Evolutionary conservation across 345 rosid genomes (phyloP).

Genomic region (Hevea brasiliensis): DNA sequence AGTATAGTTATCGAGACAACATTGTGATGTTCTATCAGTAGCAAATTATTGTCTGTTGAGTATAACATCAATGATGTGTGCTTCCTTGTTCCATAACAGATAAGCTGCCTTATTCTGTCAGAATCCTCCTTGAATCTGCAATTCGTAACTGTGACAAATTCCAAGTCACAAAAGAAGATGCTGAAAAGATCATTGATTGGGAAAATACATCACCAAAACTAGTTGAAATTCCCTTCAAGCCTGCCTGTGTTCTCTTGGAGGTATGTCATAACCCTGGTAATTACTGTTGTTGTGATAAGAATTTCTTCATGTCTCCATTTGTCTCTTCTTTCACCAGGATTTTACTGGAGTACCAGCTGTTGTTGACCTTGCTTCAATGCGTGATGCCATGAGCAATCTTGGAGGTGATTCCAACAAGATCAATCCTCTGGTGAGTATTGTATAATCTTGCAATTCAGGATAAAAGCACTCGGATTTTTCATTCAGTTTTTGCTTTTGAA

Average conservation of each 20-base stretch:
- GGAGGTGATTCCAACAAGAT: conserved; percentile 90
- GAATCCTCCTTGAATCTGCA: conserved; percentile 93
- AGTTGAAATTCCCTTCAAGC: conserved; percentile 98
- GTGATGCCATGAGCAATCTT: conserved; percentile 94
- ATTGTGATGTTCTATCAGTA: neutral
- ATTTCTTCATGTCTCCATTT: conserved; percentile 15
- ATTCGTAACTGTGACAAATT: conserved; percentile 95
- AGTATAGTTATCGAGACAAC: neutral
- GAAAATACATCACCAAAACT: conserved; percentile 81
- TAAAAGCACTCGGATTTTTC: neutral
- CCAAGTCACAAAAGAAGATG: conserved; percentile 89
- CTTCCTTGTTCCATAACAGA: conserved; percentile 43
- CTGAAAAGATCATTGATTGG: conserved; percentile 97
- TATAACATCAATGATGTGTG: neutral
- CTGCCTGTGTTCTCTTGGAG: conserved; percentile 98
- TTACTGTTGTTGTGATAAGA: neutral
- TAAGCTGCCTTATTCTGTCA: conserved; percentile 87
- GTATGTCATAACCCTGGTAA: conserved; percentile 22
- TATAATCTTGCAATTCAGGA: conserved; percentile 5
- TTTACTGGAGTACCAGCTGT: conserved; percentile 99
- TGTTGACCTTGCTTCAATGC: conserved; percentile 98
- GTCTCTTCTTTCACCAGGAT: conserved; percentile 52
- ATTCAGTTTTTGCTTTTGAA: neutral
- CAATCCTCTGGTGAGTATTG: conserved; percentile 66
- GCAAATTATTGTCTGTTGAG: neutral